Evolutionary conservation across 2,329 filamentous ascomycete genomes (phyloP).

Genomic region (Fusarium longipes): DNA sequence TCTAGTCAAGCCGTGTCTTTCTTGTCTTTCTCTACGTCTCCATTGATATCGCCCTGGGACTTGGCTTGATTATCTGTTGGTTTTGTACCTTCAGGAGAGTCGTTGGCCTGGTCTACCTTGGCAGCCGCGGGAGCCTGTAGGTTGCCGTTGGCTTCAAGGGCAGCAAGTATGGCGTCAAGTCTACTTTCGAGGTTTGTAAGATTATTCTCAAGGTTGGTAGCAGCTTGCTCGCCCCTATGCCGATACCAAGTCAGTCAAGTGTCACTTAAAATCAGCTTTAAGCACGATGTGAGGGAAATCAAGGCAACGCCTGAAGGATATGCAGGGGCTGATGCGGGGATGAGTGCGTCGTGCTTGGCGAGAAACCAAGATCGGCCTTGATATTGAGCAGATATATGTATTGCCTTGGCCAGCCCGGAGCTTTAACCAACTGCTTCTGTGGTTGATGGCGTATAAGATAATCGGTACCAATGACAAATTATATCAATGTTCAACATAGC

Average conservation of each 20-base stretch:
- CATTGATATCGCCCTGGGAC: background rate
- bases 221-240: slow-evolving; percentile 65
- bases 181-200: slow-evolving; percentile 64
- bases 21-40: slow-evolving; percentile 7
- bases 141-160: slow-evolving; percentile 53
- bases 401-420: background rate
- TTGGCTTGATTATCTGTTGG: slow-evolving; percentile 7
- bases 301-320: background rate
- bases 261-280: background rate
- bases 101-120: background rate
- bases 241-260: slow-evolving; percentile 30
- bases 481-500: slow-evolving; percentile 8
- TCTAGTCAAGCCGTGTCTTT: slow-evolving; percentile 12
- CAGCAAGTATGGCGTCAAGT: slow-evolving; percentile 65
- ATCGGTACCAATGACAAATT: background rate
- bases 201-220: slow-evolving; percentile 63
- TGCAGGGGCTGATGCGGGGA: background rate
- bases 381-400: background rate
- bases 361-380: background rate
- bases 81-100: background rate
- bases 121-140: slow-evolving; percentile 5
- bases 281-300: background rate
- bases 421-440: background rate
- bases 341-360: background rate
- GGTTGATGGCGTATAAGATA: background rate